These are phyloP conservation scores for Suillus clintonianus DNA, from an alignment of 768 basidiomycete species.

Conservation along the genomic window DNA sequence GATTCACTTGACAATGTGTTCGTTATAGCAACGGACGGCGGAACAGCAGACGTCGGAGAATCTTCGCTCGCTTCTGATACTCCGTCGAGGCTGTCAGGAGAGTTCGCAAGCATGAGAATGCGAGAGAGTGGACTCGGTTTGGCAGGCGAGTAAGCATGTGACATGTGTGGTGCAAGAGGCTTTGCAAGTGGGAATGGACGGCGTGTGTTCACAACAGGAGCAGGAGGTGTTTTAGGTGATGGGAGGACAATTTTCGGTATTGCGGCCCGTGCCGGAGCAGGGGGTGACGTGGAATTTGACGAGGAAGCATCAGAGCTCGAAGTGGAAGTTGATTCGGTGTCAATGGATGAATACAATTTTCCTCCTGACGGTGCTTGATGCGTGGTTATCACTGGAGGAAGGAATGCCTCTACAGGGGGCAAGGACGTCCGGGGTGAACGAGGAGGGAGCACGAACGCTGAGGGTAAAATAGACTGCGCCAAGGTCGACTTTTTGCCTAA, in stretches of 20 bases:
- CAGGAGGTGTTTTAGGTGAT: constrained; percentile 21
- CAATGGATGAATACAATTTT: not conserved
- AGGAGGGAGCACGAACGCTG: constrained; percentile 76
- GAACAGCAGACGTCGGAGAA: constrained; percentile 20
- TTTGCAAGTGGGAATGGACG: constrained; percentile 72
- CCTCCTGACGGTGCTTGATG: constrained; percentile 13
- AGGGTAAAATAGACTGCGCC: constrained; percentile 56
- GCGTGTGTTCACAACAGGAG: constrained; percentile 21
- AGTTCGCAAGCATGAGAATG: constrained; percentile 71
- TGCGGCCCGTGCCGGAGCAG: constrained; percentile 9
- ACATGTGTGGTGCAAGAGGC: constrained; percentile 67
- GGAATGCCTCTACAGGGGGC: constrained; percentile 48
- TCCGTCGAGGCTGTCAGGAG: constrained; percentile 45
- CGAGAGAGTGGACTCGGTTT: constrained; percentile 81
- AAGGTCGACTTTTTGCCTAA: constrained; percentile 20
- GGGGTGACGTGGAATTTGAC: constrained; percentile 20
- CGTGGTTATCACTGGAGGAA: constrained; percentile 25
- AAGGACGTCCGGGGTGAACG: constrained; percentile 72
- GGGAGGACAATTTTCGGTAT: constrained; percentile 4
- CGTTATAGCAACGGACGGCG: constrained; percentile 18
- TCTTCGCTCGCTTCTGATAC: constrained; percentile 20
- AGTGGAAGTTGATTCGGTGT: not conserved
- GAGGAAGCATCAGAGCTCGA: constrained; percentile 1
- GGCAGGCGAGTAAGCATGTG: constrained; percentile 80
- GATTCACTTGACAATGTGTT: constrained; percentile 42